Evolutionary conservation across 768 basidiomycete genomes (phyloP).

Genomic region (Phlebiopsis flavidoalba): DNA sequence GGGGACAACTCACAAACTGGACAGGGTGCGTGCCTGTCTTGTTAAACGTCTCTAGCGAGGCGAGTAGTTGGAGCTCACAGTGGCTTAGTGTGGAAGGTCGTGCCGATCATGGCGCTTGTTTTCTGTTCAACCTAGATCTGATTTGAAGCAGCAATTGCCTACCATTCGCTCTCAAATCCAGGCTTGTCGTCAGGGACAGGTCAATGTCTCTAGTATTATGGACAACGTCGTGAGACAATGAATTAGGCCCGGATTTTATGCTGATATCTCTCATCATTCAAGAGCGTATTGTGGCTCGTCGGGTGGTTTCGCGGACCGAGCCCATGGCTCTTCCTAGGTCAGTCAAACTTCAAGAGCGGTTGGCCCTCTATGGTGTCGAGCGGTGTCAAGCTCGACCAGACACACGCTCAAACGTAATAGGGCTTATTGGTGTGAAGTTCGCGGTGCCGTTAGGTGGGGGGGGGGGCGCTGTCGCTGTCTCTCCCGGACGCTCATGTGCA

Average conservation of each 20-base stretch:
- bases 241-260: neutral
- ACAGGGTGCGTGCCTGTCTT: conserved; percentile 45
- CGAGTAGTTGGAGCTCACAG: neutral
- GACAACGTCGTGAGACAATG: no score
- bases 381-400: conserved; percentile 78
- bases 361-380: conserved; percentile 47
- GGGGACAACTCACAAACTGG: conserved; percentile 70
- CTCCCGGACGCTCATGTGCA: neutral
- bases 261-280: neutral
- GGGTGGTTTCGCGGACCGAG: conserved; percentile 84
- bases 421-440: no score
- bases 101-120: no score
- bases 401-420: conserved; percentile 74
- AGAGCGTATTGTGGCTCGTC: conserved; percentile 83
- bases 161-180: conserved; percentile 70
- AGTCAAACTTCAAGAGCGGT: conserved; percentile 66
- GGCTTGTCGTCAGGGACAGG: conserved; percentile 58
- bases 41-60: no score
- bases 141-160: conserved; percentile 61
- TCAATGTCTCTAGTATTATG: no score
- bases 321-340: conserved; percentile 78
- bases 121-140: no score
- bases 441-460: no score
- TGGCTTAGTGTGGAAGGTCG: conserved; percentile 36
- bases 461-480: neutral